Base-by-base conservation (phyloP, 176 grass and related monocot species). In the Oropetium thomaeum region DNA sequence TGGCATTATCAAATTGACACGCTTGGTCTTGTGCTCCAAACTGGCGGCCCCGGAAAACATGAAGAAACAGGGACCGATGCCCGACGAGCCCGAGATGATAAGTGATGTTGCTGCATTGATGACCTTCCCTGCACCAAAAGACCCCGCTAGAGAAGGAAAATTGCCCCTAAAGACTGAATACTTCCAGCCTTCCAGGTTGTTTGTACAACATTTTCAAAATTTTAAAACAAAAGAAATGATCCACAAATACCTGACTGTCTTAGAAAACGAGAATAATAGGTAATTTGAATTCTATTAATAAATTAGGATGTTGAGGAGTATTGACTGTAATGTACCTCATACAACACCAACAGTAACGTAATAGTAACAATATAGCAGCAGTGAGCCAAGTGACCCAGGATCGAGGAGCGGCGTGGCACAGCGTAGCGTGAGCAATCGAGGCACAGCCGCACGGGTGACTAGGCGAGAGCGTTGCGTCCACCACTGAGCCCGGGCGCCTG, bases 1-100 rank as follows among this genome's bases (percentile, higher is more conserved):
- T 26, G 27, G 73, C 65, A 53, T 84, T 62, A 83, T 62, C 54
- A 76, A 83, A 77, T 70, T 4, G 32, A 40, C 65, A 85, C 73
- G 84, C 77, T 61, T 59, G 70, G 52, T 34, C 76, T 74, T 80
- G 41, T 68, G 52, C 68, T 74, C 71, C 71, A 69, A 69, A 71
- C 54, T 58, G 64, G 13, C 19, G 49, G 25, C 8, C 39, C 19
- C 27, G 73, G 28, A 44, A 79, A 69, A 58, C 48, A 74, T 37
- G 61, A 25, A 75, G 54, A 29, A 78, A 12, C 66, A 38, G 57
- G 60, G 83, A 28, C 11, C 27, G 15, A 54, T 47, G 47, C 22
- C 28, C 19, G 29, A 69, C 27, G 26, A 49, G 19, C 8, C 43
- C 58, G 62, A 42, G 67, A 68, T 67, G 38, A 61, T 23, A 28